Evolutionary conservation across 2,329 filamentous ascomycete species (phyloP).

Genomic region (Cordyceps militaris): DNA sequence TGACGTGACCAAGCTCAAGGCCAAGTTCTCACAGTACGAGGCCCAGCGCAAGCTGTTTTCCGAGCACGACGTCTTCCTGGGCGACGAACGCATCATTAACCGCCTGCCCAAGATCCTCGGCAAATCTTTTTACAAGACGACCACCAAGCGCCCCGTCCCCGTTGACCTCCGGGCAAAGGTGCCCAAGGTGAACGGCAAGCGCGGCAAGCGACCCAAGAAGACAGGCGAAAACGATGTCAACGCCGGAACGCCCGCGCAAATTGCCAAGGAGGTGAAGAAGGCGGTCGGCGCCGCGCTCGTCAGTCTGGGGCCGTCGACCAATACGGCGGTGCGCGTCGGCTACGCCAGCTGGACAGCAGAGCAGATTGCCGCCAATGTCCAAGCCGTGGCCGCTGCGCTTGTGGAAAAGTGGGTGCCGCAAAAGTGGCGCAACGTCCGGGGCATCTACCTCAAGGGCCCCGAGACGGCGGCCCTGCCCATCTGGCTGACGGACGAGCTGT

Average conservation of each 20-base stretch:
- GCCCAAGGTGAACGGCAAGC: constrained; percentile 53
- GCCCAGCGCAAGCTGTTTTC: constrained; percentile 71
- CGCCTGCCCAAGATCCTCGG: constrained; percentile 71
- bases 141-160: constrained; percentile 78
- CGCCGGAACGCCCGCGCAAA: constrained; percentile 52
- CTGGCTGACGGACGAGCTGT: constrained; percentile 88
- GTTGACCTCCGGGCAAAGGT: constrained; percentile 60
- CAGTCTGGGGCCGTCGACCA: constrained; percentile 69
- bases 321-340: constrained; percentile 74
- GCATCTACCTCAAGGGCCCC: constrained; percentile 84
- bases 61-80: constrained; percentile 90
- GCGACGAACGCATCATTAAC: constrained; percentile 77
- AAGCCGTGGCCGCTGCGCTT: constrained; percentile 60
- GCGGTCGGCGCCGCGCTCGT: constrained; percentile 73
- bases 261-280: constrained; percentile 75
- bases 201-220: constrained; percentile 50
- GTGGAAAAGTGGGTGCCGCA: constrained; percentile 76
- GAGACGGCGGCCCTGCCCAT: constrained; percentile 86
- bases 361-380: constrained; percentile 73
- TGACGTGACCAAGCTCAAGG: constrained; percentile 69
- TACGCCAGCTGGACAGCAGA: constrained; percentile 66
- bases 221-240: constrained; percentile 31
- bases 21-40: constrained; percentile 86
- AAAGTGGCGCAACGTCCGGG: constrained; percentile 79
- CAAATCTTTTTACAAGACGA: constrained; percentile 86